Conservation (phyloP, 495 filamentous ascomycete species). For the Penicillium silybi region DNA sequence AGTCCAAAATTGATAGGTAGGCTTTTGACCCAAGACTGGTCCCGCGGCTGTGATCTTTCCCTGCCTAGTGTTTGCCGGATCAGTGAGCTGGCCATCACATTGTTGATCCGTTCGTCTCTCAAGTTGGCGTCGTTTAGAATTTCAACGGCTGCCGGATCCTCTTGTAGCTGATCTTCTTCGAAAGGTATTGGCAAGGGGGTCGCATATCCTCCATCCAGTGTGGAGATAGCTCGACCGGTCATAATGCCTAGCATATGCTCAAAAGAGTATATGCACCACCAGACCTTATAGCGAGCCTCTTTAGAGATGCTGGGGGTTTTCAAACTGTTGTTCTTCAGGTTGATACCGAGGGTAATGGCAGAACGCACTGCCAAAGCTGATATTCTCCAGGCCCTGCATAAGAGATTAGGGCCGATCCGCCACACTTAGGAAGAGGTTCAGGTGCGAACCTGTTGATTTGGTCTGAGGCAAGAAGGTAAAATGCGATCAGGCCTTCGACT, state of each 20-base stretch:
- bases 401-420: neutral
- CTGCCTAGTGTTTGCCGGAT: slow-evolving; percentile 24
- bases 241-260: slow-evolving; percentile 58
- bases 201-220: slow-evolving; percentile 49
- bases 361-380: slow-evolving; percentile 58
- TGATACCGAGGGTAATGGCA: slow-evolving; percentile 60
- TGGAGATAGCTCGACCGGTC: slow-evolving; percentile 54
- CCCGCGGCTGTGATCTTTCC: slow-evolving; percentile 21
- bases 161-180: slow-evolving; percentile 47
- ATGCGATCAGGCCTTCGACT: slow-evolving; percentile 53
- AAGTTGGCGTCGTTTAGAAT: slow-evolving; percentile 25
- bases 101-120: slow-evolving; percentile 32
- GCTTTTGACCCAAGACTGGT: slow-evolving; percentile 25
- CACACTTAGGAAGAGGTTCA: neutral
- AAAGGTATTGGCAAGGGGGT: slow-evolving; percentile 56
- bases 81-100: slow-evolving; percentile 30
- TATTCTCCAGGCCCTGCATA: slow-evolving; percentile 56
- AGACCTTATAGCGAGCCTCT: slow-evolving; percentile 57
- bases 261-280: slow-evolving; percentile 61
- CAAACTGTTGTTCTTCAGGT: slow-evolving; percentile 54
- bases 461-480: slow-evolving; percentile 59
- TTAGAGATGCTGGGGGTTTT: slow-evolving; percentile 47
- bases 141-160: slow-evolving; percentile 24
- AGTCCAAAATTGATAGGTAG: slow-evolving; percentile 37
- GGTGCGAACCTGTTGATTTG: slow-evolving; percentile 51